These are phyloP conservation scores for Eutypella sp. DNA, from an alignment of 2,329 filamentous ascomycete genomes.

Conservation along the genomic window DNA sequence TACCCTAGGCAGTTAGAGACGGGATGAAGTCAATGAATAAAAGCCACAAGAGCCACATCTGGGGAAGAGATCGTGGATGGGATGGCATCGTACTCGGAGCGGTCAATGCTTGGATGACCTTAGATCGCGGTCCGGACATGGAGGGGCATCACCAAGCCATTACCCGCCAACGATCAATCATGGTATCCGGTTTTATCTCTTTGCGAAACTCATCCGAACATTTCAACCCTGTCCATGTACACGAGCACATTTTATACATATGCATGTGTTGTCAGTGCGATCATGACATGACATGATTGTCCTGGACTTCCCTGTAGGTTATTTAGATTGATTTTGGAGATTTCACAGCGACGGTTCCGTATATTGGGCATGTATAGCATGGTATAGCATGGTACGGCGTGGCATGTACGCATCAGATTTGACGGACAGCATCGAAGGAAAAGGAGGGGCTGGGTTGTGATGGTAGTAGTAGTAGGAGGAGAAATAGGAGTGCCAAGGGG, in stretches of 20 bases:
- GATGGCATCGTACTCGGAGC: neutral
- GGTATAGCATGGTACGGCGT: no score
- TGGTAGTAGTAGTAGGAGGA: no score
- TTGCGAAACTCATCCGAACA: neutral
- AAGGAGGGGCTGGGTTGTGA: neutral
- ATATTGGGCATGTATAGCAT: no score
- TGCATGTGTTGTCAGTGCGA: neutral
- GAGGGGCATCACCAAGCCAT: neutral
- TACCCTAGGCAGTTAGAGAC: no score
- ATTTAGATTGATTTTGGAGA: neutral
- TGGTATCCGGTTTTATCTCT: neutral
- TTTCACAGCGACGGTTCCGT: neutral
- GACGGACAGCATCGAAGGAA: neutral
- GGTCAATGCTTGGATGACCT: neutral
- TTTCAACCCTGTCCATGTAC: neutral
- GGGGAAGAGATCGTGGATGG: neutral
- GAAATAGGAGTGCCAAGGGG: no score
- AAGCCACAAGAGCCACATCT: neutral
- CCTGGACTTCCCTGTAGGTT: neutral
- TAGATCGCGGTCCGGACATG: neutral
- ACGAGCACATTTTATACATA: neutral
- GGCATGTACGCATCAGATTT: no score
- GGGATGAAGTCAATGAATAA: neutral
- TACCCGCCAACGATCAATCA: neutral
- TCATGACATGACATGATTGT: neutral